These are phyloP conservation scores for Quercus suber DNA, from an alignment of 306 rosid genomes.

Conservation along the genomic window DNA sequence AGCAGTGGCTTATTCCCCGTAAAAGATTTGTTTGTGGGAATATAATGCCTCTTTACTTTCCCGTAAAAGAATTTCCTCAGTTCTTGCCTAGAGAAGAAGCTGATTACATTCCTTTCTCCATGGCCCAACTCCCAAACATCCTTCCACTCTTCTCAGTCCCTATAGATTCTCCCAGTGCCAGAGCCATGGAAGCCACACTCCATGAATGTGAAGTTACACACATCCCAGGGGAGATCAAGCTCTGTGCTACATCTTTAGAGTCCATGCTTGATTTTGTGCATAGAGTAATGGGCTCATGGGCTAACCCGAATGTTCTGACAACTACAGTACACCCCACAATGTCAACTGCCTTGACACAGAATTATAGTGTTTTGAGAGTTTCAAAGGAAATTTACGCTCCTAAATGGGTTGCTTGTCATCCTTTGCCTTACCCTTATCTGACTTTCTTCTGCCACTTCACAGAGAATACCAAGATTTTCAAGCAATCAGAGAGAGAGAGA, in stretches of 20 bases:
- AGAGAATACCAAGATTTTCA: constrained; percentile 47
- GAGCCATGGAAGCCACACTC: constrained; percentile 39
- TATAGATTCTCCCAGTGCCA: constrained; percentile 33
- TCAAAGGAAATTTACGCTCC: constrained; percentile 48
- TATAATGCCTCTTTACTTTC: constrained; percentile 52
- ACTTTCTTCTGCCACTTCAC: constrained; percentile 55
- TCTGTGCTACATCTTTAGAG: constrained; percentile 54
- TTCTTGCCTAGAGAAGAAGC: constrained; percentile 43
- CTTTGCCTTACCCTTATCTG: constrained; percentile 42
- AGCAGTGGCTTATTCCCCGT: constrained; percentile 52
- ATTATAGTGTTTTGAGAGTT: constrained; percentile 32
- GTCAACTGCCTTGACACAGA: constrained; percentile 32
- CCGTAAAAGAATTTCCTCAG: constrained; percentile 21
- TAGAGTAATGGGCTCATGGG: constrained; percentile 27
- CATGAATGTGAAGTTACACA: constrained; percentile 32
- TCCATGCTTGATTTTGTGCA: constrained; percentile 39
- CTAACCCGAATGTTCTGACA: constrained; percentile 24
- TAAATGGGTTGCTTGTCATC: constrained; percentile 61
- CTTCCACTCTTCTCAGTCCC: constrained; percentile 52
- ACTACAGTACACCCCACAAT: constrained; percentile 30
- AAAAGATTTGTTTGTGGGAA: constrained; percentile 38
- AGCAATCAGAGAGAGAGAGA: background rate
- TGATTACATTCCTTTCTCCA: constrained; percentile 54
- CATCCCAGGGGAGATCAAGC: constrained; percentile 47
- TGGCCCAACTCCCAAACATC: constrained; percentile 39